Percentiles rank a stretch among this genome's conserved stretches.
Evolutionary conservation across 202 grass and related monocot species (phyloP).

Genomic region (Alloteropsis angusta): DNA sequence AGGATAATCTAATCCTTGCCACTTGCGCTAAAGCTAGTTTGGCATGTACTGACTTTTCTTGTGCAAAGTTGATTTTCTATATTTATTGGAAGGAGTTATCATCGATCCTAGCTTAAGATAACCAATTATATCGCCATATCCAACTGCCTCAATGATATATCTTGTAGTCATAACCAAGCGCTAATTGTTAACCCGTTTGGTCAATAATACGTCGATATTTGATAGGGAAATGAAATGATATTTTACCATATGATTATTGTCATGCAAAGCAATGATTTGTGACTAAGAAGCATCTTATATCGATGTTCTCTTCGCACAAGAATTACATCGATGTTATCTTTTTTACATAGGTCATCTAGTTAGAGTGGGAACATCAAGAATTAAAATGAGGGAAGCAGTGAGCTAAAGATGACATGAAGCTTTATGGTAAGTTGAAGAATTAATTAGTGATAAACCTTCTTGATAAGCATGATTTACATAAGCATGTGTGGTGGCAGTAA

Average conservation of each 20-base stretch:
- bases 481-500: no score
- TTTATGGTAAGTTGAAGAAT: not conserved
- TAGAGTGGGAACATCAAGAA: not conserved
- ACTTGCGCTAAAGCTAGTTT: slow-evolving; percentile 33
- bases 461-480: not conserved
- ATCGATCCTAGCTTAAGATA: slow-evolving; percentile 24
- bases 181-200: not conserved
- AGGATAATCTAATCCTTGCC: slow-evolving; percentile 23
- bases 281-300: not conserved
- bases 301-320: not conserved
- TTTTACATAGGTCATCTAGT: not conserved
- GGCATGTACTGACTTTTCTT: slow-evolving; percentile 39
- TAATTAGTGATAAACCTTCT: not conserved
- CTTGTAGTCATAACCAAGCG: slow-evolving; percentile 1
- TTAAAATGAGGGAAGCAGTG: not conserved
- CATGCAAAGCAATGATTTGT: not conserved
- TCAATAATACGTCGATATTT: slow-evolving; percentile 10
- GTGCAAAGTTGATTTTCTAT: slow-evolving; percentile 34
- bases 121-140: slow-evolving; percentile 14
- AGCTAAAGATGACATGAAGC: not conserved
- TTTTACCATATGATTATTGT: not conserved
- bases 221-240: slow-evolving; percentile 1
- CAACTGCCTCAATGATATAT: slow-evolving; percentile 28
- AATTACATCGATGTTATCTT: not conserved
- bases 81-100: slow-evolving; percentile 28